phyloP scores from a whole-genome alignment of 768 basidiomycete genomes.

The Candolleomyces aberdarensis region DNA sequence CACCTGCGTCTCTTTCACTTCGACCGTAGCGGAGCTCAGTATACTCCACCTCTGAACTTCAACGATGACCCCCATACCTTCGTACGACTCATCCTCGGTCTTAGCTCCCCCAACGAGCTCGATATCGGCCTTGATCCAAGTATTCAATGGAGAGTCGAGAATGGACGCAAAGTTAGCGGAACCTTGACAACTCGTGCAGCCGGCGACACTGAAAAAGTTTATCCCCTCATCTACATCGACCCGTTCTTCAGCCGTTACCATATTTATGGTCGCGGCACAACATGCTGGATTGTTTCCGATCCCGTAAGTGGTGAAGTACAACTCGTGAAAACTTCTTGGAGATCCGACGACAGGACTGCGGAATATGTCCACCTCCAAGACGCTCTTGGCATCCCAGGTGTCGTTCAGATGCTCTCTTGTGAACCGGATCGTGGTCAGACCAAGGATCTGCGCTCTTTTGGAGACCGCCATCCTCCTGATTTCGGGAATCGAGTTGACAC shows the following conservation, averaged over 20 bases:
- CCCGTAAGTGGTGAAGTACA: not conserved
- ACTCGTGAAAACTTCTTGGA: not conserved
- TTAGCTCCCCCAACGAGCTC: not conserved
- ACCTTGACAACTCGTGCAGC: not conserved
- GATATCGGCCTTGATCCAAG: not conserved
- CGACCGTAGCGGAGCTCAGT: slow-evolving; percentile 2
- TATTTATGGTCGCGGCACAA: not conserved
- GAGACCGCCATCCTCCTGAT: not conserved
- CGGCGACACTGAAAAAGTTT: not conserved
- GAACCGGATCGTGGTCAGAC: not conserved
- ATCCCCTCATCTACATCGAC: not conserved
- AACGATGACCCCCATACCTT: not conserved
- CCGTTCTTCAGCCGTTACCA: not conserved
- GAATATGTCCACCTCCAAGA: not conserved
- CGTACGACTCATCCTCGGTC: not conserved
- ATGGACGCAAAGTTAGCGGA: not conserved
- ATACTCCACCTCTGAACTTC: not conserved
- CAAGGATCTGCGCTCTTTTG: not conserved
- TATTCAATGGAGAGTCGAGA: not conserved
- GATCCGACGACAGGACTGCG: not conserved
- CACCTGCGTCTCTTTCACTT: slow-evolving; percentile 3
- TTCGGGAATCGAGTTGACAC: not conserved
- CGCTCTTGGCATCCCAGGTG: not conserved
- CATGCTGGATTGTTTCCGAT: not conserved
- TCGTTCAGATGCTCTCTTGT: not conserved